phyloP scores from a whole-genome alignment of 148 eudicot species.

The Arbutus unedo region DNA sequence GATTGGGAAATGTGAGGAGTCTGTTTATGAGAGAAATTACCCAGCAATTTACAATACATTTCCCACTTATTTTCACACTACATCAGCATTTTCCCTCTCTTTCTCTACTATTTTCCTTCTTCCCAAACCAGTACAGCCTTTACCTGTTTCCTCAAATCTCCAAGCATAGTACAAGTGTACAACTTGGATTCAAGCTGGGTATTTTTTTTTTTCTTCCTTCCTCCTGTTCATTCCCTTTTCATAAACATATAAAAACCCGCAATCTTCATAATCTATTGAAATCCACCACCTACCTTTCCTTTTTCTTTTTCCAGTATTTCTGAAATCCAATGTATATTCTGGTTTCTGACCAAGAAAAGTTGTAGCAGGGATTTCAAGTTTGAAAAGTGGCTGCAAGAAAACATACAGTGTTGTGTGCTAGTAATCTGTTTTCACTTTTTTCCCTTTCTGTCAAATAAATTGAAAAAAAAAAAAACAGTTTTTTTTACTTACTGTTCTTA shows the following conservation, averaged over 20 bases:
- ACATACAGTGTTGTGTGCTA: not conserved
- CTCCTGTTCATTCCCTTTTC: not conserved
- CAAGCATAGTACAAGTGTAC: constrained; percentile 1
- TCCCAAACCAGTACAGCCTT: not conserved
- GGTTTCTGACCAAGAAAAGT: constrained; percentile 13
- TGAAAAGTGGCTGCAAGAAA: not conserved
- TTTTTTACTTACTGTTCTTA: not conserved
- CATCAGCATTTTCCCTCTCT: not conserved
- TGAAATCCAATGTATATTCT: not conserved
- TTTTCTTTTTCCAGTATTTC: not conserved
- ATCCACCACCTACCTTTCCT: not conserved
- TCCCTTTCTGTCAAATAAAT: not conserved
- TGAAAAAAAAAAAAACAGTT: not conserved
- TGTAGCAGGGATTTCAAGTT: not conserved
- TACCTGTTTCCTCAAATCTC: constrained; percentile 6
- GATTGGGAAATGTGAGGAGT: constrained; percentile 33
- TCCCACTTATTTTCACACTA: constrained; percentile 14
- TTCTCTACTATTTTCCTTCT: constrained; percentile 6
- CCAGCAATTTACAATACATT: constrained; percentile 3
- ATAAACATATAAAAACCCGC: not conserved
- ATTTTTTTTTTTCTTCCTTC: not conserved
- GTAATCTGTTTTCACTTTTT: not conserved
- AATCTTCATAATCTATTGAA: not conserved
- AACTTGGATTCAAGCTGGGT: constrained; percentile 13
- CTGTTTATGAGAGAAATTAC: constrained; percentile 15